Evolutionary conservation across 352 stramenopile species (phyloP), one percentile per base, ranked within the genome.

Genomic region (Phytophthora citricola): DNA sequence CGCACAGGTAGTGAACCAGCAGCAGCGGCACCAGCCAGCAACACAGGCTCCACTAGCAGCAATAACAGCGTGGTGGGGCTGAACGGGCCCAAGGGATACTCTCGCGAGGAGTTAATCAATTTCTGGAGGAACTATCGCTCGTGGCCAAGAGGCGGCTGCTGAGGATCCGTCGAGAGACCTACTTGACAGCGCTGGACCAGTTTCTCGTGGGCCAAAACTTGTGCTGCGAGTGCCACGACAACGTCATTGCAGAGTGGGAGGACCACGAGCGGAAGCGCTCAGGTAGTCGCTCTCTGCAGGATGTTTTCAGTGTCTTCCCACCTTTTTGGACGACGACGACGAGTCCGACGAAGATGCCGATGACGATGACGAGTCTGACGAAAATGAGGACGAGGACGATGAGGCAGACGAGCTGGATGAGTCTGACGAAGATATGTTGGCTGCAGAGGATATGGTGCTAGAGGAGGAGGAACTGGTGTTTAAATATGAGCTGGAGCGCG

Each of bases 171-270:
- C 81, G 85, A 14, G 81, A 91, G 51, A 75, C 84, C 27, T 93
- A 90, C 53, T 58, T 93, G 45, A 80, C 77, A 26, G 81, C 83
- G 40, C 56, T 93, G 46, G 81, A 93, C 58, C 75, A 90, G 67
- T 93, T 89, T 58, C 71, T 93, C n/a, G 78, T 93, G 64, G 69
- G 75, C 12, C 81, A 90, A 54, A 90, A 93, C 45, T 66, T 93
- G 40, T 93, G 85, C 74, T 93, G 83, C 62, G 85, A 93, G 69
- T 93, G 85, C 57, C 85, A 93, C 65, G 85, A 93, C 76, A 93
- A 93, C 44, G 83, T 93, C 32, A 81, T 93, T 31, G 81, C 82
- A 50, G 85, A 93, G 71, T 93, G 85, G 85, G 85, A 91, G 60
- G 85, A 93, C 53, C 79, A 89, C 47, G 85, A 93, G 52, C 78